phyloP scores from a whole-genome alignment of 176 grass and related monocot species.

The Zizania latifolia region DNA sequence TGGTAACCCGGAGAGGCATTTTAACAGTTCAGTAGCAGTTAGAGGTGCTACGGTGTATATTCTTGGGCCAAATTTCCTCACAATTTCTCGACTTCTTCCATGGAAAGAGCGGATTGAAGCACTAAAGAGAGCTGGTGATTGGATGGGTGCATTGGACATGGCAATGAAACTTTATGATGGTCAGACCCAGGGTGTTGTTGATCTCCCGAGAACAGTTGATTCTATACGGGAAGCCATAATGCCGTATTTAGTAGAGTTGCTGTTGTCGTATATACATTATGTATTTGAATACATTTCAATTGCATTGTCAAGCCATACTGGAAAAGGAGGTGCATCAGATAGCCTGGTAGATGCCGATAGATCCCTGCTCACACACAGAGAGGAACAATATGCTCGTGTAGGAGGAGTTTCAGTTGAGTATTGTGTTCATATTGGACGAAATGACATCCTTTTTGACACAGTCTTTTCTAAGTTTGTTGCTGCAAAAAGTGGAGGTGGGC shows the following conservation, averaged over 20 bases:
- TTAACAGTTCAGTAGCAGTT: conserved; percentile 85
- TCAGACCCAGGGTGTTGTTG: conserved; percentile 89
- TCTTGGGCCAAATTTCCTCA: conserved; percentile 86
- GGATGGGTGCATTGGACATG: conserved; percentile 99
- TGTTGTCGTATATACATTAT: conserved; percentile 90
- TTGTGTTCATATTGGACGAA: conserved; percentile 81
- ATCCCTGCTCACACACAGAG: conserved; percentile 60
- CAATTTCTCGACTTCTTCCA: conserved; percentile 92
- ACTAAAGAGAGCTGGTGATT: conserved; percentile 93
- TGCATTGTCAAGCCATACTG: conserved; percentile 72
- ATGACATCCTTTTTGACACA: conserved; percentile 83
- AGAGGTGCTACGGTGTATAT: conserved; percentile 96
- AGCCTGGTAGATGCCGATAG: conserved; percentile 33
- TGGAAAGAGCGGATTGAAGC: conserved; percentile 97
- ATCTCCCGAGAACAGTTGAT: conserved; percentile 87
- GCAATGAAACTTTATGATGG: conserved; percentile 98
- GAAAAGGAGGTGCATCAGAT: conserved; percentile 43
- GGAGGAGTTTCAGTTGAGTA: conserved; percentile 94
- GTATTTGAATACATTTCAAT: conserved; percentile 97
- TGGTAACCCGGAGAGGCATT: conserved; percentile 92
- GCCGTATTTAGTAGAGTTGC: conserved; percentile 93
- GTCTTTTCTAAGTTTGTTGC: conserved; percentile 92
- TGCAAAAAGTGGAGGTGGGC: conserved; percentile 83
- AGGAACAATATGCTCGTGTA: conserved; percentile 91
- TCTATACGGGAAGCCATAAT: conserved; percentile 93